Conservation (phyloP, 2,329 filamentous ascomycete genomes). For the Verticillium albo-atrum region DNA sequence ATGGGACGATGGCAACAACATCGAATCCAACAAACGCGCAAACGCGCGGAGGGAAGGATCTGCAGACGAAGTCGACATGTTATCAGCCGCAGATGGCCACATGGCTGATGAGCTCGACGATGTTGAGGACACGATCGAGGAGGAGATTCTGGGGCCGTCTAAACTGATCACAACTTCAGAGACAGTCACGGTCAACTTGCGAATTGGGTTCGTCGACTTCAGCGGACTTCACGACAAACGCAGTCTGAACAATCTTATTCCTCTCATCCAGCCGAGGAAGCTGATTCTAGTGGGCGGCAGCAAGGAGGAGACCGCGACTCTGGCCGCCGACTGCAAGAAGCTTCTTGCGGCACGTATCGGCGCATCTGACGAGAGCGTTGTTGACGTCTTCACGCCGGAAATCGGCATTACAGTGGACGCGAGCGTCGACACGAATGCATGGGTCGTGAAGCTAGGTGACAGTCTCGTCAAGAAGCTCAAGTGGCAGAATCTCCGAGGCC, state of each 20-base stretch:
- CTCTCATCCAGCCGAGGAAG: conserved; percentile 89
- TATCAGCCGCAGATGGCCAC: conserved; percentile 28
- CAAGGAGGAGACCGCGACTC: conserved; percentile 68
- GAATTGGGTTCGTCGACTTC: conserved; percentile 87
- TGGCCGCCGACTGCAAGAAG: conserved; percentile 77
- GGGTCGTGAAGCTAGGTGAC: conserved; percentile 88
- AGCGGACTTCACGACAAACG: conserved; percentile 89
- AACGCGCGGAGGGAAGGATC: conserved; percentile 37
- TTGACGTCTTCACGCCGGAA: conserved; percentile 76
- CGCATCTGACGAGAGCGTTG: conserved; percentile 41
- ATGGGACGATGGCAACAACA: conserved; percentile 65
- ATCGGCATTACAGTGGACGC: conserved; percentile 76
- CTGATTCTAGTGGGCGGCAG: conserved; percentile 86
- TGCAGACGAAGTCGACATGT: conserved; percentile 39
- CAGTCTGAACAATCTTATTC: conserved; percentile 90
- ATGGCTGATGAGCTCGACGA: conserved; percentile 53
- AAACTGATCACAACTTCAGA: conserved; percentile 66
- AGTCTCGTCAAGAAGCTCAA: conserved; percentile 79
- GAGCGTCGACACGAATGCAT: conserved; percentile 95
- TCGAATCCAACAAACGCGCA: conserved; percentile 55
- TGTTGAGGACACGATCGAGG: conserved; percentile 46
- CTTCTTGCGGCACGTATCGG: conserved; percentile 46
- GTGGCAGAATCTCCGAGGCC: conserved; percentile 89
- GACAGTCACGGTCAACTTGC: conserved; percentile 63
- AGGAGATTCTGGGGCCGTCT: conserved; percentile 59